Conservation (phyloP, 1,284 basidiomycete species). For the Tylopilus orsonianus region DNA sequence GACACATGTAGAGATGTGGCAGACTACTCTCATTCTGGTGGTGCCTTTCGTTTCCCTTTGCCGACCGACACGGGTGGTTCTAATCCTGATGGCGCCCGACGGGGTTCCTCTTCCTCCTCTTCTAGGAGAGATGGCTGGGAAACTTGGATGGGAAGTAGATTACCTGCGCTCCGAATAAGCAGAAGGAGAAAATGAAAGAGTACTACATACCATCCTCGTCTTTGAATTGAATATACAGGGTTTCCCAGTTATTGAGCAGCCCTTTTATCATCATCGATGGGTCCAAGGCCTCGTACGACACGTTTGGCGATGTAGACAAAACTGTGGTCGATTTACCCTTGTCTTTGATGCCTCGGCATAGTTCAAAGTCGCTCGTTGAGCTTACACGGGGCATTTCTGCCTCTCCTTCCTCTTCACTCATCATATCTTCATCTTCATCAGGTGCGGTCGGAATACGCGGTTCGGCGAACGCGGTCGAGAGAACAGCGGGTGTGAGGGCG, state of each 20-base stretch:
- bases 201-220: conserved; percentile 52
- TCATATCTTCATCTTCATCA: conserved; percentile 27
- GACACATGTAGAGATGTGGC: too few relatives aligned
- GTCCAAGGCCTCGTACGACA: conserved; percentile 49
- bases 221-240: conserved; percentile 63
- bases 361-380: conserved; percentile 58
- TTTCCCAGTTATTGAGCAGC: conserved; percentile 60
- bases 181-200: background rate
- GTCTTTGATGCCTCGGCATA: conserved; percentile 54
- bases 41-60: conserved; percentile 52
- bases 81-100: conserved; percentile 15
- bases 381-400: conserved; percentile 47
- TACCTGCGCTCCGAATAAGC: conserved; percentile 32
- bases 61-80: conserved; percentile 22
- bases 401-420: conserved; percentile 7
- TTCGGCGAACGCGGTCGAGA: conserved; percentile 15
- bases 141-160: conserved; percentile 44
- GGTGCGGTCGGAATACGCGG: conserved; percentile 23
- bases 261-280: conserved; percentile 48
- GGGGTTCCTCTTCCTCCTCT: conserved; percentile 45
- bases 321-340: conserved; percentile 46
- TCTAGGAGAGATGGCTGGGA: conserved; percentile 41
- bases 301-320: conserved; percentile 1
- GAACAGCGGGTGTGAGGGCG: conserved; percentile 53
- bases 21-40: conserved; percentile 23